Evolutionary conservation across 257 asterid genomes (phyloP), one percentile per base, ranked within the genome.

Genomic region (Scutellaria galericulata): DNA sequence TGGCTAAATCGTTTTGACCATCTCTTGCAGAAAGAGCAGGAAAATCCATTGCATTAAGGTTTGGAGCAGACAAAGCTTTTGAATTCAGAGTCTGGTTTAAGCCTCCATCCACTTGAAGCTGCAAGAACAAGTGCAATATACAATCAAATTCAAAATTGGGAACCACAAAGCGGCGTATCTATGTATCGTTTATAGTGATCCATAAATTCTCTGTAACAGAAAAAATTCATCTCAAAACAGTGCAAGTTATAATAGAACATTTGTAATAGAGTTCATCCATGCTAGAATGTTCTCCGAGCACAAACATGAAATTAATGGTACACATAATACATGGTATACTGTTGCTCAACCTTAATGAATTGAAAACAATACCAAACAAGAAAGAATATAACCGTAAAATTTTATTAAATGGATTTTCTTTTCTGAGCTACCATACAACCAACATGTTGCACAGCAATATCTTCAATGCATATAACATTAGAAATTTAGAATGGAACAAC

Each of bases 21-120:
- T 84, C 96, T 71, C 86, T 77, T 7, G 71, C 82, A 70, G 95
- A 83, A 58, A 90, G 96, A 46, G 98, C 97, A n/a, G 99, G 99
- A 72, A 95, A 92, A 84, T 90, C 97, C 89, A 87, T 75, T 18
- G 86, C 79, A 71, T 64, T 85, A 35, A 87, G 96, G 71, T 83
- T 92, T 54, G 97, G 96, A 82, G 88, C 68, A 50, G 96, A 82
- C 70, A 84, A 70, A 67, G 93, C 82, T 81, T 88, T 92, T 14
- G 98, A 82, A 73, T 79, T 86, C 56, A 81, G 70, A 73, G 81
- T 81, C 77, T 81, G 92, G 50, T 81, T 86, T 73, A 90, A 72
- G 64, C 93, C 96, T 67, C 85, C 88, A 77, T 90, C 97, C 50
- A 87, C 95, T 82, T 95, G 98, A 80, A 86, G 98, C 96, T 93